Evolutionary conservation across 352 stramenopile genomes (phyloP), one percentile per base, ranked within the genome.

Genomic region (Phytophthora idaei): DNA sequence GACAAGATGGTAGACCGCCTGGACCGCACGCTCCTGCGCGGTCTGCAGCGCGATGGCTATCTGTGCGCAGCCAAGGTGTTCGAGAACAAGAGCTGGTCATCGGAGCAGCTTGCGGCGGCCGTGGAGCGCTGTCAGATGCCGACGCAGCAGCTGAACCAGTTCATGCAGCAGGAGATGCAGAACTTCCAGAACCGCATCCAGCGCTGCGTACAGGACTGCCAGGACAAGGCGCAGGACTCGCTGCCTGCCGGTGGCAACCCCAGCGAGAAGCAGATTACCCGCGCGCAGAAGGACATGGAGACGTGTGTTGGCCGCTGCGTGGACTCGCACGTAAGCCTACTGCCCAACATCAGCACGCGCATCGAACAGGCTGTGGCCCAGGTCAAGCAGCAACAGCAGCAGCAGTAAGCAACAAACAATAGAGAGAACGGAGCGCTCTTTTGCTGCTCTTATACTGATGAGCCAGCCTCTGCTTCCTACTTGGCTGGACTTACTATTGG

Each of bases 31-130:
- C 63, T 93, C 47, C 69, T 96, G 64, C 89, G 89, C 25, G 66
- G 78, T 49, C 80, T 96, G 62, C 86, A 95, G 81, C 88, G 89
- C 67, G 76, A 85, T 31, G 82, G 83, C 27, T 96, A 96, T 64
- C 65, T 94, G 56, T 94, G 89, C 64, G 87, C 83, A n/a, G 89
- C 86, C 60, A 93, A 95, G 55, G 91, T 86, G 64, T 95, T 96
- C 47, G 89, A 96, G 67, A 91, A 93, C 81, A 93, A 90, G 68
- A 77, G 59, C 62, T 87, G 76, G 74, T 88, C 69, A 50, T 83
- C 87, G 4, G 85, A 96, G 54, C 89, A 96, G 69, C 39, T 96
- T 34, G 82, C 91, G 63, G 54, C 74, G n/a, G 92, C 85, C 61
- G 87, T 96, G 41, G 85, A 96, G 74, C 86, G 86, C 50, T 96